Percentiles rank a stretch among this genome's conserved stretches.
Conservation (phyloP, 2,329 filamentous ascomycete species). For the Aspergillus bombycis region DNA sequence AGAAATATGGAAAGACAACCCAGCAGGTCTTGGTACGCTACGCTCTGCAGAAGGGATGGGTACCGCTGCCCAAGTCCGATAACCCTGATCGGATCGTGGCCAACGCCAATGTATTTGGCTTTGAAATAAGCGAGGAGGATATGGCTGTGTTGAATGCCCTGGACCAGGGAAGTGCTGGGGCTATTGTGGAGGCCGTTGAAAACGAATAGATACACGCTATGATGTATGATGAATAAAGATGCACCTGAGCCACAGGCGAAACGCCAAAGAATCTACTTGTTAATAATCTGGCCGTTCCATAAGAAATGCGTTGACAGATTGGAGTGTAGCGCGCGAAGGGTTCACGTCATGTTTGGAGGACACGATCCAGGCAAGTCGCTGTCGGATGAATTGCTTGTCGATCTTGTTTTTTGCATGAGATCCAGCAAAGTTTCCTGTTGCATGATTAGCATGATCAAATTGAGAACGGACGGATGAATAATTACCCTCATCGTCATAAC, state of each 20-base stretch:
- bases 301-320: conserved; percentile 88
- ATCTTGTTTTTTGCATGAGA: conserved; percentile 44
- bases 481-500: conserved; percentile 67
- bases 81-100: conserved; percentile 67
- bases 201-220: conserved; percentile 40
- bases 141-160: conserved; percentile 58
- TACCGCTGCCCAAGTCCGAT: conserved; percentile 75
- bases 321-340: conserved; percentile 80
- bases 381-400: conserved; percentile 76
- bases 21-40: conserved; percentile 81
- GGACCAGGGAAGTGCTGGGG: conserved; percentile 53
- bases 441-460: conserved; percentile 7
- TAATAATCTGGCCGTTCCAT: conserved; percentile 58
- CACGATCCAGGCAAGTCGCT: conserved; percentile 80
- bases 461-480: conserved; percentile 21
- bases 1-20: conserved; percentile 73
- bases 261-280: conserved; percentile 13
- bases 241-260: conserved; percentile 10
- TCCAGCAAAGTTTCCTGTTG: conserved; percentile 36
- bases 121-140: conserved; percentile 60
- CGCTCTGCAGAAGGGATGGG: conserved; percentile 76
- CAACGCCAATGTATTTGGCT: conserved; percentile 67
- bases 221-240: conserved; percentile 11
- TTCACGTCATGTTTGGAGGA: conserved; percentile 77
- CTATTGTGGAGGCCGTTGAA: conserved; percentile 51